phyloP scores from a whole-genome alignment of 108 stramenopile genomes.

The Discostella pseudostelligera region DNA sequence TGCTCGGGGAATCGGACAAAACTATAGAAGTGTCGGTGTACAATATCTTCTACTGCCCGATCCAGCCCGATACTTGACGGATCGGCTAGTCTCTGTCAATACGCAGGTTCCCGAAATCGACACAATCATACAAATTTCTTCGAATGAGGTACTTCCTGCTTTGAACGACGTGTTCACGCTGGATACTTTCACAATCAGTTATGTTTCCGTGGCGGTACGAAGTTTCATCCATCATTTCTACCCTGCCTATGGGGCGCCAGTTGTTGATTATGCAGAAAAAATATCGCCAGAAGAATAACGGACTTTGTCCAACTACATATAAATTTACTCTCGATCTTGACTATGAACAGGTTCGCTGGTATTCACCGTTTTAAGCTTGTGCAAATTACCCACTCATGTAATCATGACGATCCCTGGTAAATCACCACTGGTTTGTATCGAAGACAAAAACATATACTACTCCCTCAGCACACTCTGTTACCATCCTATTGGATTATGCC shows the following conservation, averaged over 20 bases:
- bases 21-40: conserved; percentile 57
- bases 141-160: conserved; percentile 61
- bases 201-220: conserved; percentile 76
- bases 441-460: too few relatives aligned
- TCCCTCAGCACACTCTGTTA: background rate
- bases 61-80: conserved; percentile 67
- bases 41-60: conserved; percentile 77
- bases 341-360: too few relatives aligned
- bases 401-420: too few relatives aligned
- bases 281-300: conserved; percentile 7
- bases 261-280: conserved; percentile 46
- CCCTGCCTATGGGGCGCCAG: conserved; percentile 67
- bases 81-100: conserved; percentile 72
- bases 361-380: too few relatives aligned
- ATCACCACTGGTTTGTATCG: too few relatives aligned
- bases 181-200: conserved; percentile 75
- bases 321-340: background rate
- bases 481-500: background rate
- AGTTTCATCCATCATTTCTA: conserved; percentile 88
- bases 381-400: too few relatives aligned
- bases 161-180: conserved; percentile 64
- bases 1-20: conserved; percentile 49
- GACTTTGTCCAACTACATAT: background rate
- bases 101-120: conserved; percentile 67
- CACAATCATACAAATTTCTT: conserved; percentile 52